phyloP scores from a whole-genome alignment of 352 stramenopile genomes.

The Globisporangium emineosum region DNA sequence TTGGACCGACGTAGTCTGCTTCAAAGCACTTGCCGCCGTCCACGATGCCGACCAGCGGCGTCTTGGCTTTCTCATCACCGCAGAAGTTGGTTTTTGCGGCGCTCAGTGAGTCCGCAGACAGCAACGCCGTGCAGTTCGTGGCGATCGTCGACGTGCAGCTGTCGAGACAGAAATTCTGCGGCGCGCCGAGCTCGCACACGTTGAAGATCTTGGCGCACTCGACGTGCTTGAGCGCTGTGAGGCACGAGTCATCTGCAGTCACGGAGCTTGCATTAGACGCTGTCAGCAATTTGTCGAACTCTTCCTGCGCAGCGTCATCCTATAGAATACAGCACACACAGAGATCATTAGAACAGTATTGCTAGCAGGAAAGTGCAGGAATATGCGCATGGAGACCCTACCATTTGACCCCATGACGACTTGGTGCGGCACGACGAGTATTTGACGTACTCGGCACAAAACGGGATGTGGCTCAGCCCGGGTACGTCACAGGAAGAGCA shows the following conservation, averaged over 20 bases:
- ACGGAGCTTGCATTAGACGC: conserved; percentile 5
- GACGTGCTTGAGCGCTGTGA: conserved; percentile 33
- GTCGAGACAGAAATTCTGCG: conserved; percentile 49
- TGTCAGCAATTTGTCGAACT: conserved; percentile 36
- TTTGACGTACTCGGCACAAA: conserved; percentile 44
- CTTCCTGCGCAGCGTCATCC: conserved; percentile 35
- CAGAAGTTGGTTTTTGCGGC: conserved; percentile 28
- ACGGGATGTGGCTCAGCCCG: conserved; percentile 34
- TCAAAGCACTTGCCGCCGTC: conserved; percentile 70
- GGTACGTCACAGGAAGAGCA: conserved; percentile 64
- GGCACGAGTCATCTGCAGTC: conserved; percentile 22
- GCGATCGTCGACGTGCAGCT: conserved; percentile 39
- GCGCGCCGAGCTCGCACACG: conserved; percentile 64
- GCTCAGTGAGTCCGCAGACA: conserved; percentile 15
- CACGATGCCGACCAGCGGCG: conserved; percentile 25
- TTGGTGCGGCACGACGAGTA: conserved; percentile 57
- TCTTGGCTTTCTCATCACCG: conserved; percentile 13
- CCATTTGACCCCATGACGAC: conserved; percentile 52
- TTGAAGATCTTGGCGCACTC: conserved; percentile 62
- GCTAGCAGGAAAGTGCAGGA: too few relatives aligned
- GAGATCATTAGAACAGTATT: too few relatives aligned
- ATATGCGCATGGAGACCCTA: conserved; percentile 3
- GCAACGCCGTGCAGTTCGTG: conserved; percentile 35
- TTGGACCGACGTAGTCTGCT: conserved; percentile 54
- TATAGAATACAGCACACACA: too few relatives aligned